Evolutionary conservation across 2,329 filamentous ascomycete species (phyloP), one percentile per base, ranked within the genome.

Genomic region (Coniochaeta ligniaria): DNA sequence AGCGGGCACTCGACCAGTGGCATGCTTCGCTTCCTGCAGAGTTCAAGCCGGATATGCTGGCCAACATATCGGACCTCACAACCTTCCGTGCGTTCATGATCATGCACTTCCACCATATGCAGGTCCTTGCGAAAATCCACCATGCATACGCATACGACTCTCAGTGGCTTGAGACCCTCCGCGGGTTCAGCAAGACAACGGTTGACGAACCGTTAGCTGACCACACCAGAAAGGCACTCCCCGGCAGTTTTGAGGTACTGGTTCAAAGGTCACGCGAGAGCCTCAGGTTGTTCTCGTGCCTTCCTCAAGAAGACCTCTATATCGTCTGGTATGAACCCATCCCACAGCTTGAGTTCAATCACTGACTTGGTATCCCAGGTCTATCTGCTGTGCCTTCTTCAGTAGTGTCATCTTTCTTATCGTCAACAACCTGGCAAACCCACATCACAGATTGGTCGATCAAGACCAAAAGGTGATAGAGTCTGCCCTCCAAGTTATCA

Each of bases 401-500:
- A 73, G 71, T 1, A 67, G 66, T 0, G 65, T 74, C n/a, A 70
- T 74, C 58, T 66, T 75, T 38, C 45, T 75, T 8, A 66, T 75
- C 26, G 66, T 68, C 60, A 71, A 74, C 63, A 71, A 72, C 62
- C 62, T 68, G 9, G 60, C 72, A 17, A 63, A 70, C 9, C 73
- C 72, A 0, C 62, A 62, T 0, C 68, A 72, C 57, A 59, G 60
- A 0, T 38, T 60, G 0, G 63, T 73, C 6, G 60, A 67, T 2
- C 47, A 67, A 6, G 73, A 75, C 50, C 68, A 71, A 31, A 65
- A 66, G 35, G 62, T 75, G 2, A 64, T 67, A 6, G 58, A 65
- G 14, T 69, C 69, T 26, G 65, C 70, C 0, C 59, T 74, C 1
- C 61, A 63, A 6, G 59, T 74, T 0, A 70, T 73, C 31, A 66